These are phyloP conservation scores for Trametes cinnabarina DNA, from an alignment of 768 basidiomycete genomes.

Conservation along the genomic window DNA sequence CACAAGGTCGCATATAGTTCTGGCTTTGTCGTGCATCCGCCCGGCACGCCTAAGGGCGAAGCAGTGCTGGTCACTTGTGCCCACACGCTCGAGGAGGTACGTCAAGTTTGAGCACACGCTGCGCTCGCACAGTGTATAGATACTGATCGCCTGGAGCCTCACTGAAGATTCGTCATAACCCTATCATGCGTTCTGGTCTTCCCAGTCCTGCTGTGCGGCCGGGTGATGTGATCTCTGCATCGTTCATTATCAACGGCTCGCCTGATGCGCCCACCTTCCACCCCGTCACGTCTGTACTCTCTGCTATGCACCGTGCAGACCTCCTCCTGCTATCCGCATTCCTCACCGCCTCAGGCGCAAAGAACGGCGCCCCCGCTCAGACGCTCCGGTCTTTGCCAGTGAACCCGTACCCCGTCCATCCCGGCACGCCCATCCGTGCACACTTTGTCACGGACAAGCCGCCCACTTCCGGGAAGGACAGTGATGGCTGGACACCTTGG, in stretches of 20 bases:
- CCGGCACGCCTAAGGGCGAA: slow-evolving; percentile 26
- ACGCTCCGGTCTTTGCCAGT: slow-evolving; percentile 51
- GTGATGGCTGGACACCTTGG: slow-evolving; percentile 49
- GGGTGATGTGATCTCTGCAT: slow-evolving; percentile 33
- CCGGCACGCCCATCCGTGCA: slow-evolving; percentile 45
- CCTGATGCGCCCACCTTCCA: slow-evolving; percentile 34
- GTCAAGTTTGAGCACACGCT: not conserved
- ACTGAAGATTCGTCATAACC: slow-evolving; percentile 36
- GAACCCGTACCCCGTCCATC: slow-evolving; percentile 58
- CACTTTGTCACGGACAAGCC: slow-evolving; percentile 52
- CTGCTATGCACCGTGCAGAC: slow-evolving; percentile 60
- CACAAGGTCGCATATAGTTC: slow-evolving; percentile 53
- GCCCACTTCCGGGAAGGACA: slow-evolving; percentile 25
- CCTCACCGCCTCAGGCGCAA: slow-evolving; percentile 13
- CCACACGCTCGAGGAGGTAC: slow-evolving; percentile 63
- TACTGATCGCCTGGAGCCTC: slow-evolving; percentile 2
- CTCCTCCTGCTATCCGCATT: slow-evolving; percentile 43
- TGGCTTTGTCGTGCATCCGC: slow-evolving; percentile 51
- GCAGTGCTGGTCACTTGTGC: slow-evolving; percentile 53
- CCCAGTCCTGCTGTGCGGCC: slow-evolving; percentile 11
- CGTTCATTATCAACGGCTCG: slow-evolving; percentile 43
- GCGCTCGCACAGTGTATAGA: not conserved
- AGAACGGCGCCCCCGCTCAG: slow-evolving; percentile 7
- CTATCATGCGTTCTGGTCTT: slow-evolving; percentile 25
- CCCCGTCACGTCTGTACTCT: slow-evolving; percentile 46